phyloP scores from a whole-genome alignment of 1,284 basidiomycete genomes.

The Peniophora sp. region DNA sequence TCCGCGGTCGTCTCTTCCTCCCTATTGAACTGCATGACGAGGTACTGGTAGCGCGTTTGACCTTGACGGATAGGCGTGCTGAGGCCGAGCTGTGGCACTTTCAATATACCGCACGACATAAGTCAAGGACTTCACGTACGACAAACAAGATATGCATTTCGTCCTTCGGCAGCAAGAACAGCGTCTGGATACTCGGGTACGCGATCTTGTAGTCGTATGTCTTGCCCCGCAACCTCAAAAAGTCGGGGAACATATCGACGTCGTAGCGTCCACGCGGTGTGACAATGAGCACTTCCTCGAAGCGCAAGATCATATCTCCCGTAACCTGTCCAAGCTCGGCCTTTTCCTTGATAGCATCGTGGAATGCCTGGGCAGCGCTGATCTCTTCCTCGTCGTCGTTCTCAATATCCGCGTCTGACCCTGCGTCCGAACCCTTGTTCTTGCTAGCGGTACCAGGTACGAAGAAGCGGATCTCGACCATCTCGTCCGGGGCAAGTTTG shows the following conservation, averaged over 20 bases:
- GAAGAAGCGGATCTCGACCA: conserved; percentile 95
- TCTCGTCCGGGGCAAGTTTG: conserved; percentile 66
- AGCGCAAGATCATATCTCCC: conserved; percentile 91
- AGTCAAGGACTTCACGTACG: conserved; percentile 35
- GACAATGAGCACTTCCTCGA: conserved; percentile 94
- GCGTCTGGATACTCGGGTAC: conserved; percentile 81
- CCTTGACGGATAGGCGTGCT: conserved; percentile 95
- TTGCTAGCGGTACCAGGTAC: conserved; percentile 79
- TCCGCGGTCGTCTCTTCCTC: conserved; percentile 98
- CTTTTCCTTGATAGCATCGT: conserved; percentile 93
- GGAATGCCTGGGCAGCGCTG: conserved; percentile 93
- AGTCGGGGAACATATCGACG: conserved; percentile 95
- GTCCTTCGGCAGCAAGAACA: conserved; percentile 96
- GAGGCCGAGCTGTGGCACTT: conserved; percentile 63
- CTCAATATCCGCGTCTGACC: conserved; percentile 63
- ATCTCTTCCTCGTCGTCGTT: conserved; percentile 70
- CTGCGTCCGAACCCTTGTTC: conserved; percentile 64
- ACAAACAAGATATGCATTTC: conserved; percentile 96
- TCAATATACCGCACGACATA: not conserved
- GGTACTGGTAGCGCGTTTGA: conserved; percentile 95
- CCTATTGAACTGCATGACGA: conserved; percentile 95
- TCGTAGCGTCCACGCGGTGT: conserved; percentile 97
- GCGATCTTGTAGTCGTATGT: conserved; percentile 99
- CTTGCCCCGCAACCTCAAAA: conserved; percentile 91
- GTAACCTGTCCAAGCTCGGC: conserved; percentile 92